Evolutionary conservation across 208 protist genomes (phyloP).

Genomic region (Leishmania turanica): DNA sequence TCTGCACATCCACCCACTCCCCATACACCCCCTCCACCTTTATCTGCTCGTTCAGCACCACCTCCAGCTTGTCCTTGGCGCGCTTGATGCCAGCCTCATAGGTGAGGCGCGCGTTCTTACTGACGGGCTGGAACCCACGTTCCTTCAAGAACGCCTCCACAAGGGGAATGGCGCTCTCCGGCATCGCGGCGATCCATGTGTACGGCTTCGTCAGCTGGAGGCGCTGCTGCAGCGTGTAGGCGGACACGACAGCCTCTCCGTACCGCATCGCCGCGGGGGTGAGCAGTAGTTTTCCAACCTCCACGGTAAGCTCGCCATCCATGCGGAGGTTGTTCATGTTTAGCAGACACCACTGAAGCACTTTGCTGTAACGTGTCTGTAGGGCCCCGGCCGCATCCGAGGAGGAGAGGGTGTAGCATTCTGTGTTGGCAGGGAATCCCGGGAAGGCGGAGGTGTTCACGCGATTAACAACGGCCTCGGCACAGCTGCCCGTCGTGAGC

Average conservation of each 20-base stretch:
- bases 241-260: constrained; percentile 70
- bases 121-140: constrained; percentile 60
- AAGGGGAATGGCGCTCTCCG: constrained; percentile 47
- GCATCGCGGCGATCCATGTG: constrained; percentile 74
- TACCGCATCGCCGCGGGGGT: constrained; percentile 38
- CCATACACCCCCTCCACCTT: constrained; percentile 63
- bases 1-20: constrained; percentile 85
- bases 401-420: constrained; percentile 87
- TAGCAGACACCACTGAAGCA: constrained; percentile 91
- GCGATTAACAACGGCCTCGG: constrained; percentile 81
- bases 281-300: constrained; percentile 84
- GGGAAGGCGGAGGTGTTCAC: constrained; percentile 92
- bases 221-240: constrained; percentile 90
- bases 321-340: constrained; percentile 93
- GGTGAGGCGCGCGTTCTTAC: constrained; percentile 38
- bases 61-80: constrained; percentile 61
- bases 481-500: constrained; percentile 64
- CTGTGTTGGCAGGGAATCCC: constrained; percentile 84
- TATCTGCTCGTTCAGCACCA: constrained; percentile 70
- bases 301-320: constrained; percentile 85
- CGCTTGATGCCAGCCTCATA: constrained; percentile 85
- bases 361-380: constrained; percentile 85
- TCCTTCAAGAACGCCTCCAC: constrained; percentile 56
- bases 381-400: constrained; percentile 66
- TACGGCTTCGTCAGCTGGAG: constrained; percentile 86